Percentiles rank a stretch among this genome's conserved stretches.
Conservation (phyloP, 495 filamentous ascomycete genomes). For the Penicillium canescens region DNA sequence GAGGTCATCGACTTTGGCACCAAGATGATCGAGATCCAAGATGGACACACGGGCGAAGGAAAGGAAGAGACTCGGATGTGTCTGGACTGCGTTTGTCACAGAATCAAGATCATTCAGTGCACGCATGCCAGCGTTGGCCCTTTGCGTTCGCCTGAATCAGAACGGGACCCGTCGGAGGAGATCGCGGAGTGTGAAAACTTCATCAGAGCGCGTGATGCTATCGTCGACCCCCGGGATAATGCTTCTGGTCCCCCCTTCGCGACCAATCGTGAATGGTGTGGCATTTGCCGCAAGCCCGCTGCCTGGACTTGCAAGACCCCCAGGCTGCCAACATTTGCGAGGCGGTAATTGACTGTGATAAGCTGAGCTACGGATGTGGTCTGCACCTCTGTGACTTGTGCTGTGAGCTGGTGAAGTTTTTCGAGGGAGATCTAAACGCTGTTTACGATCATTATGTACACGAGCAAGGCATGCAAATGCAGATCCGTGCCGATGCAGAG, state of each 20-base stretch:
- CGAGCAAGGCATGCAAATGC: not conserved
- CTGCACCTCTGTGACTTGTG: slow-evolving; percentile 9
- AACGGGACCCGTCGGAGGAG: not conserved
- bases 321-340: not conserved
- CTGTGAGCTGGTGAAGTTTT: not conserved
- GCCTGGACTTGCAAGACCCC: not conserved
- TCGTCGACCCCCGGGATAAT: not conserved
- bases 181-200: not conserved
- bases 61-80: slow-evolving; percentile 17
- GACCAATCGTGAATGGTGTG: slow-evolving; percentile 6
- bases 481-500: slow-evolving; percentile 8
- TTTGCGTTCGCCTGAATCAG: not conserved
- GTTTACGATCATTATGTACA: not conserved
- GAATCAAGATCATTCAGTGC: slow-evolving; percentile 8
- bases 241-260: not conserved
- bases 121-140: not conserved
- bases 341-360: not conserved
- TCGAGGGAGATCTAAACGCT: slow-evolving; percentile 3
- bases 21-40: not conserved
- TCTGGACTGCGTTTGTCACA: not conserved
- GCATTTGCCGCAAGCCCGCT: slow-evolving; percentile 10
- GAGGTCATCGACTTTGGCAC: not conserved
- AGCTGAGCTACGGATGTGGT: slow-evolving; percentile 3
- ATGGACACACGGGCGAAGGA: slow-evolving; percentile 4
- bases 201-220: not conserved